Evolutionary conservation across 2,329 filamentous ascomycete genomes (phyloP), one percentile per base, ranked within the genome.

Genomic region (Scedosporium apiospermum): DNA sequence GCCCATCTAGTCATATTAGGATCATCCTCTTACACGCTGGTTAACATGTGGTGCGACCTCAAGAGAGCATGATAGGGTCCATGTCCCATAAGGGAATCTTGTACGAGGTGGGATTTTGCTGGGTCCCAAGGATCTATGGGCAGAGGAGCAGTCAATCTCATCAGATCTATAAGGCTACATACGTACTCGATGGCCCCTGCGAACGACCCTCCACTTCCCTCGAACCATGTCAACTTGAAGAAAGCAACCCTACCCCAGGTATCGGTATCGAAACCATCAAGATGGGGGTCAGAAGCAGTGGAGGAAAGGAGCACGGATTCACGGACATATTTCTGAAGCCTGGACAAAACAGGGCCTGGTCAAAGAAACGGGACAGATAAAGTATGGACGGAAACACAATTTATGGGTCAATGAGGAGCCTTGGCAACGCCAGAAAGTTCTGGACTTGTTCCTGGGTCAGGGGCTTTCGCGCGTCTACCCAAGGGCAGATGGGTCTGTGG

Each of bases 261-360:
- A 38, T 34, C 44, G n/a, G 44, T 10, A 38, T 34, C 44, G 9
- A 21, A 6, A 18, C 3, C 16, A 21, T 6, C 44, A 55, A 55
- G 51, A 23, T 18, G 23, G 23, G n/a, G 51, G 21, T 55, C n/a
- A 55, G 18, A 27, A 55, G 51, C 6, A 49, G 14, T 21, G 44
- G 12, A 26, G 51, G 51, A 6, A 27, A 26, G 51, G 23, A 30
- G 18, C 51, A 23, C 23, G 18, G 51, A 23, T 27, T 27, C 51
- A 55, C 51, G 51, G 51, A 55, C 51, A 55, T 55, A 26, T 55
- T 55, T 49, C 51, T 55, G 51, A 55, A 55, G 51, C 51, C 12
- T 16, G 9, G 23, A 18, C 51, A 18, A 55, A 26, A 55, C 51
- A 55, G 6, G 12, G 23, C 21, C 51, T 55, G 10, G 51, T 21